Conservation (phyloP, 441 rosid genomes). For the Lagerstroemia fauriei region DNA sequence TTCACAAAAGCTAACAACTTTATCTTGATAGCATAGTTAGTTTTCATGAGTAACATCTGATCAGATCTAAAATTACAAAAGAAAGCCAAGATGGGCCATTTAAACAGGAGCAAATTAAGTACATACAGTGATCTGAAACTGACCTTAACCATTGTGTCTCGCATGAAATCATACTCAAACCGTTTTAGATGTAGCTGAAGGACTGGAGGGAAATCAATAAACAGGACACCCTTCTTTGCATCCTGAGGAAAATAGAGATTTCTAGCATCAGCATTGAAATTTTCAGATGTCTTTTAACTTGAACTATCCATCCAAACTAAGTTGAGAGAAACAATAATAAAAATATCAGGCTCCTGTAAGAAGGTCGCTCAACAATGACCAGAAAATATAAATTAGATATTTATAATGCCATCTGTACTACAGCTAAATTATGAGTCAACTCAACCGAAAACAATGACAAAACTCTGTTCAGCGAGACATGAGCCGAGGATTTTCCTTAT, state of each 20-base stretch:
- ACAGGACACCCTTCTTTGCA: conserved; percentile 89
- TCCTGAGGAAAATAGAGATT: conserved; percentile 52
- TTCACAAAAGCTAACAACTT: background rate
- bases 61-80: background rate
- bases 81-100: background rate
- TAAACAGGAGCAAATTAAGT: background rate
- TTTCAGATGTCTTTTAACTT: background rate
- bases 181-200: conserved; percentile 93
- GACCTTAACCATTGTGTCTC: conserved; percentile 96
- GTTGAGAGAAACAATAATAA: background rate
- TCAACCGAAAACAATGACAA: background rate
- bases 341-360: background rate
- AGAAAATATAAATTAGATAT: background rate
- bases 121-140: conserved; percentile 15
- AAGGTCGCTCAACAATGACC: background rate
- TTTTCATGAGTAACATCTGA: background rate
- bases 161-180: conserved; percentile 89
- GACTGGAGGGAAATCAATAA: conserved; percentile 89
- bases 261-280: background rate
- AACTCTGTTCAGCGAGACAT: background rate
- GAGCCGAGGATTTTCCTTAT: background rate
- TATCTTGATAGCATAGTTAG: background rate
- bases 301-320: background rate
- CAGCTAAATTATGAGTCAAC: background rate
- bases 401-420: background rate